Conservation (phyloP, 768 basidiomycete genomes). For the Agaricus subrufescens region DNA sequence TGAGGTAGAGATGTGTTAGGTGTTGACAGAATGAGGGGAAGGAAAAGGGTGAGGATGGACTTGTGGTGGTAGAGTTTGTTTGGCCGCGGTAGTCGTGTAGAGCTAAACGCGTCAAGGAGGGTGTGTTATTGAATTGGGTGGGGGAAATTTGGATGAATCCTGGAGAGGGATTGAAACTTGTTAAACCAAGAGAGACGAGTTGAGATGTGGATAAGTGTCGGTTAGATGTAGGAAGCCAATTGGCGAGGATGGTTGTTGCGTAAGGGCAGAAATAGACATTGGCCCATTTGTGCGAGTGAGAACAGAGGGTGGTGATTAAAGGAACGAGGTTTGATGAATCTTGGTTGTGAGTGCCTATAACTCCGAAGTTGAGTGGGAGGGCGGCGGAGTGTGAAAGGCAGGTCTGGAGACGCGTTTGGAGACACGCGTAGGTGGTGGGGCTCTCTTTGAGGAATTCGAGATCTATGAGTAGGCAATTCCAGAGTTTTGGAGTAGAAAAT, state of each 20-base stretch:
- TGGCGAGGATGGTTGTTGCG: slow-evolving; percentile 3
- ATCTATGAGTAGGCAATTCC: slow-evolving; percentile 9
- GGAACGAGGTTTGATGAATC: slow-evolving; percentile 3
- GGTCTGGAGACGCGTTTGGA: slow-evolving; percentile 4
- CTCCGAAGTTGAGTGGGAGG: slow-evolving; percentile 6
- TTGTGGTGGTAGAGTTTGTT: not conserved
- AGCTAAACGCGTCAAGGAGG: not conserved
- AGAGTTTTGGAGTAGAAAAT: slow-evolving; percentile 9
- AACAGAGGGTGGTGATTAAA: not conserved
- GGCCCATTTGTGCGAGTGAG: not conserved
- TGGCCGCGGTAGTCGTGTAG: slow-evolving; percentile 3
- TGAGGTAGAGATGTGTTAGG: slow-evolving; percentile 8
- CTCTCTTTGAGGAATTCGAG: slow-evolving; percentile 6
- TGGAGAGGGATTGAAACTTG: slow-evolving; percentile 1
- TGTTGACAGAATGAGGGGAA: not conserved
- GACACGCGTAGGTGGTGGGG: not conserved
- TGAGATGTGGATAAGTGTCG: slow-evolving; percentile 6
- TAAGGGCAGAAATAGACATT: slow-evolving; percentile 8
- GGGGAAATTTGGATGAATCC: slow-evolving; percentile 6
- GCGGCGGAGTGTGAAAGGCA: not conserved
- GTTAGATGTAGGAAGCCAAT: not conserved
- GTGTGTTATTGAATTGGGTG: not conserved
- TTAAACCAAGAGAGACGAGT: not conserved
- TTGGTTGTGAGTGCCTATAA: slow-evolving; percentile 5
- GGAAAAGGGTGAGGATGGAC: not conserved